Evolutionary conservation across 2,329 filamentous ascomycete species (phyloP), one percentile per base, ranked within the genome.

Genomic region (Zymoseptoria pseudotritici): DNA sequence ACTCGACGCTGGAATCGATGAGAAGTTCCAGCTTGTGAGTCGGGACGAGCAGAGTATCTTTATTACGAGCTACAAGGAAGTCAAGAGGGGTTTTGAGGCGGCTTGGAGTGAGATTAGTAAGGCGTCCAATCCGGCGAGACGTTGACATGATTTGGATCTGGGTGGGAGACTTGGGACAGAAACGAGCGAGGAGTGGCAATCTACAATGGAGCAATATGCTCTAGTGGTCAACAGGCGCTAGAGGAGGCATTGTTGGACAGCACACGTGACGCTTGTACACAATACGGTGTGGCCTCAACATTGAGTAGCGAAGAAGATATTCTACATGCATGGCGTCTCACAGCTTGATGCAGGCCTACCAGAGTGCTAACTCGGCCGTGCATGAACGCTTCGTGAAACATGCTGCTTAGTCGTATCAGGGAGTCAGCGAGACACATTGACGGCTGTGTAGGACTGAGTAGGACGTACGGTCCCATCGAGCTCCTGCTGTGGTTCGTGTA

Each of bases 1-100:
- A 73, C 79, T 99, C 57, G 94, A 99, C 75, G 90, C 91, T 0
- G 94, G 92, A 0, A 85, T 84, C 2, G 91, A 95, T 24, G 94
- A 99, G 74, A 89, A 86, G 74, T 83, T 99, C 55, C 88, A 87
- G 66, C 78, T 99, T 57, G 87, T 91, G 22, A 96, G 89, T 73
- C 84, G 93, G 58, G 93, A 99, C 74, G 90, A 96, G 71, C 89
- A 96, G 74, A 94, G 87, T 58, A 86, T 89, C 64, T 89, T 97
- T 70, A 82, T 97, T 58, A 86, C 97, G 61, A 93, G 85, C 66
- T 99, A 95, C 74, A 90, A 90, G 73, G 94, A 97, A 74, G 76
- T 99, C 63, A 95, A 86, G 76, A 78, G 84, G 60, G 83, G 79
- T 3, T 72, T 86, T 36, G 85, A 87, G 66, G 79, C 78, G 36